Percentiles rank a stretch among this genome's conserved stretches.
These are phyloP conservation scores for Volvox reticuliferus DNA, from an alignment of 139 green algal genomes.

Conservation along the genomic window DNA sequence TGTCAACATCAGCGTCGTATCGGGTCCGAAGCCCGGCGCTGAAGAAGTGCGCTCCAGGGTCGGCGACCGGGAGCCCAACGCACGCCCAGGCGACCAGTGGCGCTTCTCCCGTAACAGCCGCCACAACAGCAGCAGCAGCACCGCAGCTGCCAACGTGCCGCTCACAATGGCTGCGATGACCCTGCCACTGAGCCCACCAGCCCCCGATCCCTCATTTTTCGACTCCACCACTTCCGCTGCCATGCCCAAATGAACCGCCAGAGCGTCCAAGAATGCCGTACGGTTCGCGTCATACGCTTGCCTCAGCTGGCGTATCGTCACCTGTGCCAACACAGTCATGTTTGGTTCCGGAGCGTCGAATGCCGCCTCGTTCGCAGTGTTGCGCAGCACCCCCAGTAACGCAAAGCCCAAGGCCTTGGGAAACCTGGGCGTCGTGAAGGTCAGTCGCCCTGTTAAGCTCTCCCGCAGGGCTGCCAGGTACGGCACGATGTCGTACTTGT, in stretches of 20 bases:
- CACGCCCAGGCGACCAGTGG: too few species aligned
- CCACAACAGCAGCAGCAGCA: background rate
- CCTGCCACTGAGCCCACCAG: background rate
- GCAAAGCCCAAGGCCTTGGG: background rate
- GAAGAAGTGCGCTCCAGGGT: background rate
- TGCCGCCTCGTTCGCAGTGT: background rate
- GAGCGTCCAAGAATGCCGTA: background rate
- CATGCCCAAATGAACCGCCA: background rate
- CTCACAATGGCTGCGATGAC: background rate
- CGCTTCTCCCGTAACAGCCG: too few species aligned
- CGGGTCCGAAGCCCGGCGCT: constrained; percentile 23
- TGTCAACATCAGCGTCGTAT: constrained; percentile 47
- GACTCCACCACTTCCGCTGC: background rate
- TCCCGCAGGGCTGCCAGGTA: background rate
- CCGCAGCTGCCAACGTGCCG: background rate
- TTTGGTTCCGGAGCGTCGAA: background rate
- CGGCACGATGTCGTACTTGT: background rate
- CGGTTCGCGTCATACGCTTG: background rate
- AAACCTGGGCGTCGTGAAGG: background rate
- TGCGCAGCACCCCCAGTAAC: background rate
- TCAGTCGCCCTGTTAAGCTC: background rate
- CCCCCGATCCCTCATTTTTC: background rate
- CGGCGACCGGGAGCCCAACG: background rate
- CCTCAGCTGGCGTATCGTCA: background rate
- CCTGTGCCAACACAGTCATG: background rate